These are phyloP conservation scores for Cladosporium sp. DNA, from an alignment of 2,329 filamentous ascomycete genomes.

Conservation along the genomic window DNA sequence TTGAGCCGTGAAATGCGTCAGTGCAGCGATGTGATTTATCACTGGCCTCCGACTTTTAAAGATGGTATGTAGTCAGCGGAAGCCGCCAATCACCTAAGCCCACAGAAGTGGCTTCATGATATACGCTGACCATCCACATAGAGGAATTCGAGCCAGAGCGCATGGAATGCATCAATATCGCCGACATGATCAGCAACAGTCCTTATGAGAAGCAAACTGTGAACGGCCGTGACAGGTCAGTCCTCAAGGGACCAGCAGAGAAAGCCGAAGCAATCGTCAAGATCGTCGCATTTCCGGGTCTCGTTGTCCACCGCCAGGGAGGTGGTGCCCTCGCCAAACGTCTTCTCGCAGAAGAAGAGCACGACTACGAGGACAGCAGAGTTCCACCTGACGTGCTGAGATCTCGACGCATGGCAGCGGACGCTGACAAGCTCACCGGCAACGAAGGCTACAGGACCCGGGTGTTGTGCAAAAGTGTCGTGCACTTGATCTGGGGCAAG, in stretches of 20 bases:
- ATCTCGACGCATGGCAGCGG: neutral
- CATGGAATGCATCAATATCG: conserved; percentile 28
- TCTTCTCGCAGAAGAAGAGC: conserved; percentile 15
- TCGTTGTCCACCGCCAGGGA: conserved; percentile 25
- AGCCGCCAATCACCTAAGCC: neutral
- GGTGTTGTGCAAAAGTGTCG: conserved; percentile 25
- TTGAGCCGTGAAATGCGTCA: conserved; percentile 23
- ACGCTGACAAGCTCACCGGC: conserved; percentile 11
- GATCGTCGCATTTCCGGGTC: conserved; percentile 25
- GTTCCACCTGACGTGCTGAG: conserved; percentile 13
- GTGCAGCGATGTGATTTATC: conserved; percentile 23
- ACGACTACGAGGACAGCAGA: conserved; percentile 10
- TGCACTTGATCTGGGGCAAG: conserved; percentile 27
- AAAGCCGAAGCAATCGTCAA: conserved; percentile 25
- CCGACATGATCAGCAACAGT: conserved; percentile 20
- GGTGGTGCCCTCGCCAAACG: conserved; percentile 22
- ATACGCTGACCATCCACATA: neutral
- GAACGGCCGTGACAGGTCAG: conserved; percentile 17
- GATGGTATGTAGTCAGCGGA: conserved; percentile 16
- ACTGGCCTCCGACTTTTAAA: conserved; percentile 30
- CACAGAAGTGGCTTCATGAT: neutral
- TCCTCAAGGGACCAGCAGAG: conserved; percentile 16
- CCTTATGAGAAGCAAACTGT: conserved; percentile 21
- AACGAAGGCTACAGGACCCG: conserved; percentile 26
- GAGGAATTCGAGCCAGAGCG: conserved; percentile 24